Percentiles rank a stretch among this genome's conserved stretches.
Evolutionary conservation across 2,329 filamentous ascomycete genomes (phyloP).

Genomic region (Ascosphaera apis): DNA sequence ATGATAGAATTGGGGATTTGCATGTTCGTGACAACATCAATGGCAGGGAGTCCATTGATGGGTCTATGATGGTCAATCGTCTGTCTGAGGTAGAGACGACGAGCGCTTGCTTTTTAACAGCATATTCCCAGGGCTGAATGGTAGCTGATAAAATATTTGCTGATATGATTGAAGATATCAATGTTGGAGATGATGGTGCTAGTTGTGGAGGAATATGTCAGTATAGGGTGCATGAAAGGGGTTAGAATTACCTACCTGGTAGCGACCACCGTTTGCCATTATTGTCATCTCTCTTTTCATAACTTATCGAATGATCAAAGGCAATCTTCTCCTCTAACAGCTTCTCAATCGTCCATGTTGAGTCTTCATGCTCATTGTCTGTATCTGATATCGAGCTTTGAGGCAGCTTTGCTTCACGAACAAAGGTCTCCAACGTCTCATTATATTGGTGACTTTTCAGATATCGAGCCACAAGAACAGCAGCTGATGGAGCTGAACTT

Average conservation of each 20-base stretch:
- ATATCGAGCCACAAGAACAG: no score
- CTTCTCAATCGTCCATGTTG: constrained; percentile 32
- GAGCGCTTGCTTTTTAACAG: constrained; percentile 10
- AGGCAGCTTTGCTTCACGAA: no score
- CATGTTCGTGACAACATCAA: constrained; percentile 10
- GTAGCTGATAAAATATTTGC: constrained; percentile 31
- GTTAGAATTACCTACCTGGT: constrained; percentile 18
- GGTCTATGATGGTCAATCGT: constrained; percentile 24
- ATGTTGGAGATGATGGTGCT: constrained; percentile 24
- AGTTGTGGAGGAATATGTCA: not conserved
- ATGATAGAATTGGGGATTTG: constrained; percentile 29
- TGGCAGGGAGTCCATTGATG: constrained; percentile 5
- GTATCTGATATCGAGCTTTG: no score
- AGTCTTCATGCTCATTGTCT: constrained; percentile 8
- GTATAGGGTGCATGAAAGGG: not conserved
- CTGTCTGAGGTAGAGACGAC: constrained; percentile 24
- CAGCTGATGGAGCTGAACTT: no score
- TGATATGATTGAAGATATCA: constrained; percentile 21
- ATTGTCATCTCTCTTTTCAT: constrained; percentile 30
- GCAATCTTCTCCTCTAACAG: constrained; percentile 37
- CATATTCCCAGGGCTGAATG: constrained; percentile 16
- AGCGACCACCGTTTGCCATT: constrained; percentile 23
- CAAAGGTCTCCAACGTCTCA: no score
- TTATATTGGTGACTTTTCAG: no score
- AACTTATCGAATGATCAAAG: constrained; percentile 31